phyloP scores from a whole-genome alignment of 768 basidiomycete genomes.

The Steccherinum ochraceum region DNA sequence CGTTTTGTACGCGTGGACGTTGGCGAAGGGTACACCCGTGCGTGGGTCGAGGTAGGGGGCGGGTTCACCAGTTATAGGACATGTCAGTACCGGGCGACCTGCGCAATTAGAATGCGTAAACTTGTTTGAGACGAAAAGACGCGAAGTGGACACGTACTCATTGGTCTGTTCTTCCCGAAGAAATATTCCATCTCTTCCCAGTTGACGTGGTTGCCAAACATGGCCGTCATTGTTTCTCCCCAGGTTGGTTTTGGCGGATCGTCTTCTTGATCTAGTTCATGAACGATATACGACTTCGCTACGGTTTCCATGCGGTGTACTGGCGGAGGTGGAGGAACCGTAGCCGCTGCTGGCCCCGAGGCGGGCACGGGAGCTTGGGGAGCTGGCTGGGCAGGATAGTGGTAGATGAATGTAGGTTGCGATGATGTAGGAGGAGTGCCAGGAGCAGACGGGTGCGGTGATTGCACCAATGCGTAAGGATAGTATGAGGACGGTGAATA shows the following conservation, averaged over 20 bases:
- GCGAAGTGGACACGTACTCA: conserved; percentile 35
- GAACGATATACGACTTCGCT: conserved; percentile 65
- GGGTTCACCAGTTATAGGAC: conserved; percentile 72
- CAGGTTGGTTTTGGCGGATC: conserved; percentile 48
- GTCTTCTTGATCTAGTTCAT: conserved; percentile 48
- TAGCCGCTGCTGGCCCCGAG: conserved; percentile 18
- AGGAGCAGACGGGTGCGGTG: background rate
- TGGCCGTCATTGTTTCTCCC: conserved; percentile 69
- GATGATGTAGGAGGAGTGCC: background rate
- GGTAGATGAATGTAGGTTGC: background rate
- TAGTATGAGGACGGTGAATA: background rate
- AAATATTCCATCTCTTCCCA: conserved; percentile 73
- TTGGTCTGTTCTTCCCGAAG: conserved; percentile 55
- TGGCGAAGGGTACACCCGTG: conserved; percentile 75
- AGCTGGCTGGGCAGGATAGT: conserved; percentile 1
- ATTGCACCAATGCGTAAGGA: background rate
- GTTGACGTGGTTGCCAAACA: conserved; percentile 81
- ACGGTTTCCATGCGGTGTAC: conserved; percentile 41
- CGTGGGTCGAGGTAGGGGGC: conserved; percentile 80
- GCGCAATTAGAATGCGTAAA: background rate
- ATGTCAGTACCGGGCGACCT: conserved; percentile 64
- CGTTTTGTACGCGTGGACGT: conserved; percentile 54
- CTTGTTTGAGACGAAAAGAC: conserved; percentile 11
- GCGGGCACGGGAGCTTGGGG: conserved; percentile 14
- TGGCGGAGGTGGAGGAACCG: conserved; percentile 12